A percentile compares a stretch with the other conserved stretches of the same genome.
Conservation (phyloP, 441 rosid species). For the Hura crepitans region DNA sequence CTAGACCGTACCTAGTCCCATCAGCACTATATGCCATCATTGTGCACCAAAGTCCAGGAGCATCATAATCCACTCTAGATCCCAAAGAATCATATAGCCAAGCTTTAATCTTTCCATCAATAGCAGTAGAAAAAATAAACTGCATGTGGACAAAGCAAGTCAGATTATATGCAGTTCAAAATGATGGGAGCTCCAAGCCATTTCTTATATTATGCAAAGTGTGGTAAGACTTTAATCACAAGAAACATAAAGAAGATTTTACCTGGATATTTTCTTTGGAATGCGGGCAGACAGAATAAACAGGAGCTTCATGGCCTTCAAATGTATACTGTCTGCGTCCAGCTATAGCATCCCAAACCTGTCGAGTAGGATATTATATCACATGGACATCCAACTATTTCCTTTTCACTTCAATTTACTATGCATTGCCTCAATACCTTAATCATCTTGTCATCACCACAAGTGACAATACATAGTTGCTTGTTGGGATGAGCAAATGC, state of each 20-base stretch:
- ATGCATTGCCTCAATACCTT: constrained; percentile 43
- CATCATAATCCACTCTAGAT: constrained; percentile 85
- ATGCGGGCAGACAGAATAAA: constrained; percentile 84
- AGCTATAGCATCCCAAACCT: constrained; percentile 77
- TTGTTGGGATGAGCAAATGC: constrained; percentile 69
- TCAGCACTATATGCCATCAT: constrained; percentile 79
- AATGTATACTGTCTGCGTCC: constrained; percentile 54
- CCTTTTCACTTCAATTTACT: neutral
- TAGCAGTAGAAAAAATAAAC: constrained; percentile 87
- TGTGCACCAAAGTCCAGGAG: constrained; percentile 81
- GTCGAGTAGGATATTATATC: constrained; percentile 11
- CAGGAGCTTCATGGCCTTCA: constrained; percentile 91
- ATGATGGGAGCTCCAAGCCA: neutral
- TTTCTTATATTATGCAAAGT: neutral
- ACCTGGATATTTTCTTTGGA: constrained; percentile 76
- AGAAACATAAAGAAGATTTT: constrained; percentile 7
- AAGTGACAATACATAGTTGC: constrained; percentile 62
- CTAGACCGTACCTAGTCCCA: constrained; percentile 52
- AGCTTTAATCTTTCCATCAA: constrained; percentile 89
- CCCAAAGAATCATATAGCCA: constrained; percentile 83
- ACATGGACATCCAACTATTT: constrained; percentile 8
- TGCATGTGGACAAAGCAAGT: constrained; percentile 31
- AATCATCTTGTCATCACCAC: constrained; percentile 80
- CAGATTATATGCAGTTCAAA: constrained; percentile 10
- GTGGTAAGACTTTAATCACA: neutral